These are phyloP conservation scores for Phanerodontia chrysosporium DNA, from an alignment of 768 basidiomycete genomes.

Conservation along the genomic window DNA sequence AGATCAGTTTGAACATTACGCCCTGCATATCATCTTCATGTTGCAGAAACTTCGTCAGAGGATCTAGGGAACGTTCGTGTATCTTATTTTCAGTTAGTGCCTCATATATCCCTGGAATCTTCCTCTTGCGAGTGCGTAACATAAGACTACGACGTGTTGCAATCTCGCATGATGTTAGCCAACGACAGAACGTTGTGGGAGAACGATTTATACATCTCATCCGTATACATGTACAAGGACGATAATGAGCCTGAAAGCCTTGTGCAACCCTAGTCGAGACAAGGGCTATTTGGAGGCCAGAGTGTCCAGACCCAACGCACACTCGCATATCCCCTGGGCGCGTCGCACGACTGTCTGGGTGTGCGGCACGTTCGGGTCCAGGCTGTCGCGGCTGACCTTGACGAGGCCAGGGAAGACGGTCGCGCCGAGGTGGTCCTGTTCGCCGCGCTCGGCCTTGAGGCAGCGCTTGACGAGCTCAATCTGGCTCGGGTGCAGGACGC, in stretches of 20 bases:
- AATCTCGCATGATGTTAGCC: too few species aligned
- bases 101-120: too few species aligned
- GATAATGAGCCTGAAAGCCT: too few species aligned
- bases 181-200: too few species aligned
- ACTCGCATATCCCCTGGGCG: slow-evolving; percentile 86
- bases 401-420: slow-evolving; percentile 88
- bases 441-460: slow-evolving; percentile 68
- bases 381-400: slow-evolving; percentile 55
- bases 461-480: slow-evolving; percentile 85
- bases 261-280: too few species aligned
- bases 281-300: too few species aligned
- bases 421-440: slow-evolving; percentile 72
- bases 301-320: slow-evolving; percentile 44
- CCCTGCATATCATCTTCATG: slow-evolving; percentile 56
- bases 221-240: too few species aligned
- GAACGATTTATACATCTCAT: too few species aligned
- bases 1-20: slow-evolving; percentile 93
- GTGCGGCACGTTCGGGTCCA: slow-evolving; percentile 38
- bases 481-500: slow-evolving; percentile 67
- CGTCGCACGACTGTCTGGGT: slow-evolving; percentile 73
- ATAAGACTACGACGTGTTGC: too few species aligned
- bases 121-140: too few species aligned
- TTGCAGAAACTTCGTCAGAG: not conserved
- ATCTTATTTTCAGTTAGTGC: not conserved
- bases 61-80: not conserved